Percentiles rank a stretch among this genome's conserved stretches.
Conservation (phyloP, 1,284 basidiomycete species). For the Tylopilus sp. region DNA sequence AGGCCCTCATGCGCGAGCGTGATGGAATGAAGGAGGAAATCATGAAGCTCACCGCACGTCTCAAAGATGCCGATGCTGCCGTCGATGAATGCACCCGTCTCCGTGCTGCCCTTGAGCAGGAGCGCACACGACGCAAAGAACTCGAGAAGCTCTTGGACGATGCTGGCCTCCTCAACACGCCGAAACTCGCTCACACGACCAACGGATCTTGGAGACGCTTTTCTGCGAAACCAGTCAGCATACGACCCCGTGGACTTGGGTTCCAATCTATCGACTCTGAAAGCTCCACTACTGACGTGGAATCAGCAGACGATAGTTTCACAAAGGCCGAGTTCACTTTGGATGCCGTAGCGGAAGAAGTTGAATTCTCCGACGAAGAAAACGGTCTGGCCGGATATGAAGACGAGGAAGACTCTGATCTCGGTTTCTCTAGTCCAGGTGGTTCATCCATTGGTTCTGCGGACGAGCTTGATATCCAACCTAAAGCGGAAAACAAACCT, state of each 20-base stretch:
- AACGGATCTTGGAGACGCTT: conserved; percentile 19
- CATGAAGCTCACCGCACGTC: conserved; percentile 34
- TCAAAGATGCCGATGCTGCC: conserved; percentile 31
- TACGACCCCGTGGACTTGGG: conserved; percentile 45
- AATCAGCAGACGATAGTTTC: conserved; percentile 47
- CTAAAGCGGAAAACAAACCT: conserved; percentile 2
- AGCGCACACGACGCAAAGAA: conserved; percentile 39
- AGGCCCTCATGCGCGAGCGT: conserved; percentile 34
- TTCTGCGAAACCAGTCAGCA: conserved; percentile 16
- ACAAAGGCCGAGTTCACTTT: conserved; percentile 45
- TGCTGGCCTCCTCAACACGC: conserved; percentile 33
- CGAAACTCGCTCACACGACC: conserved; percentile 20
- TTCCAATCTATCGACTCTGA: conserved; percentile 66
- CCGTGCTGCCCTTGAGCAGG: conserved; percentile 37
- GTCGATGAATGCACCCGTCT: conserved; percentile 39
- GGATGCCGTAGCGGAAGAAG: conserved; percentile 57
- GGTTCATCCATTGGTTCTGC: conserved; percentile 58
- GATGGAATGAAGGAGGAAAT: conserved; percentile 37
- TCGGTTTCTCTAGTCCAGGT: conserved; percentile 47
- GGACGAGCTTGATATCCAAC: conserved; percentile 40
- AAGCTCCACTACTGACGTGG: conserved; percentile 62
- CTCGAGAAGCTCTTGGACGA: conserved; percentile 47
- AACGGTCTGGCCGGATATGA: conserved; percentile 64
- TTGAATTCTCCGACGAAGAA: conserved; percentile 50
- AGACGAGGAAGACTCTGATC: conserved; percentile 65